Percentiles rank a stretch among this genome's conserved stretches.
Evolutionary conservation across 2,329 filamentous ascomycete species (phyloP).

Genomic region (Paraconiothyrium sp.): DNA sequence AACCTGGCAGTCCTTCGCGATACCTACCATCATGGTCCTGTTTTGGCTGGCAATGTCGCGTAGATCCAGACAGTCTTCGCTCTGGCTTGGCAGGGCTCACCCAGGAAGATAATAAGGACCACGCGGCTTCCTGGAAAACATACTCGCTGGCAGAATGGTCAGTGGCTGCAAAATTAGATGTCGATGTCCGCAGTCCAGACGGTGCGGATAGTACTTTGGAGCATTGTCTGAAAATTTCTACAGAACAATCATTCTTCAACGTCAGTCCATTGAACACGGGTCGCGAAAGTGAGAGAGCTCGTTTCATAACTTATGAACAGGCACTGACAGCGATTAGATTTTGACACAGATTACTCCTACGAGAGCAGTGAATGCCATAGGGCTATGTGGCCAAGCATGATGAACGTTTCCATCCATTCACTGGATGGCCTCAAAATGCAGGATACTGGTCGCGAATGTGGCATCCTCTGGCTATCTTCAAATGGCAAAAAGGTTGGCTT

Average conservation of each 20-base stretch:
- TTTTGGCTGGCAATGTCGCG: constrained; percentile 21
- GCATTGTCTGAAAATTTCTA: not conserved
- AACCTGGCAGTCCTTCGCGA: too few species aligned
- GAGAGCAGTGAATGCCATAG: too few species aligned
- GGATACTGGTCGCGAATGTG: too few species aligned
- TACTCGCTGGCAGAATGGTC: not conserved
- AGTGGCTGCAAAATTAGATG: too few species aligned
- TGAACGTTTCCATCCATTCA: too few species aligned
- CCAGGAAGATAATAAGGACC: too few species aligned
- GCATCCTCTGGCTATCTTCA: not conserved
- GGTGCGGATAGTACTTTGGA: not conserved
- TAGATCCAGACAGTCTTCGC: constrained; percentile 19
- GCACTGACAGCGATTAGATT: too few species aligned
- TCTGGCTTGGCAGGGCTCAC: not conserved
- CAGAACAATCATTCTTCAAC: not conserved
- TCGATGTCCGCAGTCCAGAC: not conserved
- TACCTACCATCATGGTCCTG: constrained; percentile 22
- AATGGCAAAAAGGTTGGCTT: not conserved
- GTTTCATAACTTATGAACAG: too few species aligned
- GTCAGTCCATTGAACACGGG: not conserved
- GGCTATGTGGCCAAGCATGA: too few species aligned
- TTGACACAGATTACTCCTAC: too few species aligned
- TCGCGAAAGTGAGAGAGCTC: not conserved
- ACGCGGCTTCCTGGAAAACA: too few species aligned
- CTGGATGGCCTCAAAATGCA: too few species aligned